These are phyloP conservation scores for Citrullus mucosospermus DNA, from an alignment of 306 rosid species.

Conservation along the genomic window DNA sequence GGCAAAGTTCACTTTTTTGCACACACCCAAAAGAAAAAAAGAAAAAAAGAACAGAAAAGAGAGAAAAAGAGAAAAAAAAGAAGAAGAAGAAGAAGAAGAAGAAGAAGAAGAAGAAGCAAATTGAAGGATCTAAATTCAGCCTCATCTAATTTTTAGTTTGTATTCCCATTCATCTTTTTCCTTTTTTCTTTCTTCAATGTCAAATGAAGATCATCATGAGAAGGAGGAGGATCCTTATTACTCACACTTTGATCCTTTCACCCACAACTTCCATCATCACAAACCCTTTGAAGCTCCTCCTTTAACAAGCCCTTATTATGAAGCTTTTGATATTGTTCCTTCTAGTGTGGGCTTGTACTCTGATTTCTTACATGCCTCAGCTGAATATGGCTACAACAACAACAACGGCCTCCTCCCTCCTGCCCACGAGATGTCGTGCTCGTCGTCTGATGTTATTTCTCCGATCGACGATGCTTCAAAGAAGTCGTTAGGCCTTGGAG, in stretches of 20 bases:
- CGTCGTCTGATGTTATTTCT: constrained; percentile 1
- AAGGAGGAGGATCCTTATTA: not conserved
- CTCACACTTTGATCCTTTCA: not conserved
- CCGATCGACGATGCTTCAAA: not conserved
- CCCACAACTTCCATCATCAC: not conserved
- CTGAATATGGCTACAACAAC: not conserved
- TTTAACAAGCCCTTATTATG: not conserved
- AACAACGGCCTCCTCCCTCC: not conserved
- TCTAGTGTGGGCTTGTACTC: not conserved
- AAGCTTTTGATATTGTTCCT: not conserved
- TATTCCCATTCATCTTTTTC: not conserved
- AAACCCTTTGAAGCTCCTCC: not conserved
- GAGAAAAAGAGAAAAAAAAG: no score
- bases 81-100: no score
- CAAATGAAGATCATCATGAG: not conserved
- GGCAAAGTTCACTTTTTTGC: constrained; percentile 3
- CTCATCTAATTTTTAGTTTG: not conserved
- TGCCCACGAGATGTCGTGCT: not conserved
- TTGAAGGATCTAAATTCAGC: not conserved
- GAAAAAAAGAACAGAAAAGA: not conserved
- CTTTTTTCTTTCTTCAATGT: not conserved
- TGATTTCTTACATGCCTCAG: not conserved
- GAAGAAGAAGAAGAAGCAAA: not conserved
- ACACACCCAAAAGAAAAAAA: not conserved
- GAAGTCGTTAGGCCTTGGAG: not conserved